Conservation (phyloP, 2,329 filamentous ascomycete genomes). For the Alternaria sp. region DNA sequence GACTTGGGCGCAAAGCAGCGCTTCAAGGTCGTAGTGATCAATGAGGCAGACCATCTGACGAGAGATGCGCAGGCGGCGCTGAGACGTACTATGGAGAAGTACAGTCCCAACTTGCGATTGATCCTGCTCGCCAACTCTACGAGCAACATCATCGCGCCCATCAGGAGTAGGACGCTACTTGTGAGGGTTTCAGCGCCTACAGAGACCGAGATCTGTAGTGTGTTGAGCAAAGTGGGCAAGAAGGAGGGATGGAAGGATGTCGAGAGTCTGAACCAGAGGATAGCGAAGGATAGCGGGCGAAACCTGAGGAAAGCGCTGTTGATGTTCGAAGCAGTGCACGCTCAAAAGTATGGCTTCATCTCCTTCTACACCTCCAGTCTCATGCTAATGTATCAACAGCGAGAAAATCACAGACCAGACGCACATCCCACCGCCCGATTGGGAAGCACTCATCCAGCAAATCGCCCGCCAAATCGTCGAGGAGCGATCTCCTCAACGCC, state of each 20-base stretch:
- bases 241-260: slow-evolving; percentile 84
- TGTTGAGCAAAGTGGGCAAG: slow-evolving; percentile 72
- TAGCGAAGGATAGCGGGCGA: slow-evolving; percentile 87
- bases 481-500: slow-evolving; percentile 87
- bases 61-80: slow-evolving; percentile 94
- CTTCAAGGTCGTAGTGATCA: slow-evolving; percentile 99
- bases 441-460: slow-evolving; percentile 88
- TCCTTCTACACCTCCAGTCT: neutral
- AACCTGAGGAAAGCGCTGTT: slow-evolving; percentile 89
- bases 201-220: slow-evolving; percentile 81
- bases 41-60: slow-evolving; percentile 93
- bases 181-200: slow-evolving; percentile 90
- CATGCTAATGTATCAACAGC: slow-evolving; percentile 56
- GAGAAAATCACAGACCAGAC: slow-evolving; percentile 89
- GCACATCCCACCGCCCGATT: slow-evolving; percentile 91
- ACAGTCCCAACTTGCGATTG: slow-evolving; percentile 89
- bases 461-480: slow-evolving; percentile 93
- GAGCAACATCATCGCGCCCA: slow-evolving; percentile 98
- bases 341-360: slow-evolving; percentile 77
- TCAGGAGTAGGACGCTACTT: slow-evolving; percentile 87
- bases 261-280: slow-evolving; percentile 77
- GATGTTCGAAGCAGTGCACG: slow-evolving; percentile 97
- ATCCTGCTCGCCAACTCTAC: slow-evolving; percentile 96
- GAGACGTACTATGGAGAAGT: slow-evolving; percentile 98
- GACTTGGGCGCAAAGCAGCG: slow-evolving; percentile 86